Conservation (phyloP, 148 eudicot genomes). For the Amaranthus hypochondriacus region DNA sequence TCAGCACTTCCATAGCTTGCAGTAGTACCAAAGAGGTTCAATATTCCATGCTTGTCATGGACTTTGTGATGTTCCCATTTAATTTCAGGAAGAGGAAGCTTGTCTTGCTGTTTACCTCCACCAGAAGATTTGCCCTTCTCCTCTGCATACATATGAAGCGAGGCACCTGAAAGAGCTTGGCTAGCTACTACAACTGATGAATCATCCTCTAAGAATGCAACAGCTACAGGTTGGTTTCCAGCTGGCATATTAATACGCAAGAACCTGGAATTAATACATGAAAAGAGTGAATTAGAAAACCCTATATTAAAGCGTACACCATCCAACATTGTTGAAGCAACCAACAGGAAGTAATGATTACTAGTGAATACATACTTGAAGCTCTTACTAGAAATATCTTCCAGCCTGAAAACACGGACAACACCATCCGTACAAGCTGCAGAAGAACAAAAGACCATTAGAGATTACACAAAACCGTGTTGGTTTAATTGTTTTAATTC, state of each 20-base stretch:
- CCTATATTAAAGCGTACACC: background rate
- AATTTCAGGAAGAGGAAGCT: slow-evolving; percentile 76
- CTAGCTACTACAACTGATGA: slow-evolving; percentile 80
- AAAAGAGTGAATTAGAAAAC: slow-evolving; percentile 6
- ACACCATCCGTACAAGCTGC: slow-evolving; percentile 96
- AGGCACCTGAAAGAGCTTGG: slow-evolving; percentile 66
- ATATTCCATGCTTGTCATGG: slow-evolving; percentile 64
- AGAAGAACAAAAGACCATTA: slow-evolving; percentile 15
- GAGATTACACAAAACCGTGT: slow-evolving; percentile 2
- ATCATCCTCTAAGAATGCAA: slow-evolving; percentile 72
- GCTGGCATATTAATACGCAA: slow-evolving; percentile 84
- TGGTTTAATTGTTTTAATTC: background rate
- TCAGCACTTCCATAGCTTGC: slow-evolving; percentile 91
- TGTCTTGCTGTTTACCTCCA: slow-evolving; percentile 56
- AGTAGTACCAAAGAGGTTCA: slow-evolving; percentile 53
- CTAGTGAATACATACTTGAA: slow-evolving; percentile 61
- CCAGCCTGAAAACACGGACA: slow-evolving; percentile 84
- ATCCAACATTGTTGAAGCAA: background rate
- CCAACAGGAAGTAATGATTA: background rate
- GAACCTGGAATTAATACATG: slow-evolving; percentile 45
- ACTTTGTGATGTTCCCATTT: slow-evolving; percentile 91
- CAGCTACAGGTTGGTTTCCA: slow-evolving; percentile 77
- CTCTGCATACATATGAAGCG: slow-evolving; percentile 85
- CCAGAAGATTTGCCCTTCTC: slow-evolving; percentile 54
- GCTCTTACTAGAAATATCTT: slow-evolving; percentile 86